Evolutionary conservation across 1,284 basidiomycete genomes (phyloP).

Genomic region (Naganishia liquefaciens): DNA sequence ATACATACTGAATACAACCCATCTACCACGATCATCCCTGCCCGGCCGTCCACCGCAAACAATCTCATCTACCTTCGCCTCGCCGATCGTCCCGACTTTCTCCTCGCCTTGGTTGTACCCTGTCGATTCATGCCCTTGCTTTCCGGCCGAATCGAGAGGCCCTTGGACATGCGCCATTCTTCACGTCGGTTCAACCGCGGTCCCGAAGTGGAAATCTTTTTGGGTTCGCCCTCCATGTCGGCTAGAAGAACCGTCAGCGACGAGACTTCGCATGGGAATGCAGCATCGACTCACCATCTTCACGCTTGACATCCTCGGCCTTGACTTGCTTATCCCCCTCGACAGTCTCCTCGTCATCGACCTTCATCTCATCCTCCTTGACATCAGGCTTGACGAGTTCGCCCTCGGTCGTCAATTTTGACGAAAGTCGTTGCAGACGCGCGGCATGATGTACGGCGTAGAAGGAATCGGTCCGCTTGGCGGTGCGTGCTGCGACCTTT

Average conservation of each 20-base stretch:
- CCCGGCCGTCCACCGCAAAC: neutral
- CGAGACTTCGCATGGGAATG: neutral
- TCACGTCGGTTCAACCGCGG: slow-evolving; percentile 49
- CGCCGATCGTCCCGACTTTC: slow-evolving; percentile 45
- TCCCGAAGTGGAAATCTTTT: slow-evolving; percentile 53
- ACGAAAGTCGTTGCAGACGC: slow-evolving; percentile 72
- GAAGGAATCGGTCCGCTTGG: slow-evolving; percentile 78
- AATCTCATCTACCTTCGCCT: slow-evolving; percentile 37
- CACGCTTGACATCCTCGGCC: slow-evolving; percentile 35
- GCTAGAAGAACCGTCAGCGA: slow-evolving; percentile 9
- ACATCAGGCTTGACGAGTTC: slow-evolving; percentile 46
- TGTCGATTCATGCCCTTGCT: slow-evolving; percentile 43
- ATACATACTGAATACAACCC: slow-evolving; percentile 24
- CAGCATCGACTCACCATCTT: slow-evolving; percentile 24
- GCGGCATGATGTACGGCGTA: slow-evolving; percentile 84
- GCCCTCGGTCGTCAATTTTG: slow-evolving; percentile 58
- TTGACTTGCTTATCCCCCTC: slow-evolving; percentile 54
- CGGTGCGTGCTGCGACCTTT: slow-evolving; percentile 78
- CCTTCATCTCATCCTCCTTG: slow-evolving; percentile 77
- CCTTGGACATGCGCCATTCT: slow-evolving; percentile 52
- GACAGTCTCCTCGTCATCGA: slow-evolving; percentile 47
- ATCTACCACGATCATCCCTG: neutral
- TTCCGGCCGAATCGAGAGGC: slow-evolving; percentile 48
- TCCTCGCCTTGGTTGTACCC: slow-evolving; percentile 41
- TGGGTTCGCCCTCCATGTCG: slow-evolving; percentile 34